Evolutionary conservation across 371 early-diverging fungal genomes (phyloP).

Genomic region (Rhizopus stolonifer): DNA sequence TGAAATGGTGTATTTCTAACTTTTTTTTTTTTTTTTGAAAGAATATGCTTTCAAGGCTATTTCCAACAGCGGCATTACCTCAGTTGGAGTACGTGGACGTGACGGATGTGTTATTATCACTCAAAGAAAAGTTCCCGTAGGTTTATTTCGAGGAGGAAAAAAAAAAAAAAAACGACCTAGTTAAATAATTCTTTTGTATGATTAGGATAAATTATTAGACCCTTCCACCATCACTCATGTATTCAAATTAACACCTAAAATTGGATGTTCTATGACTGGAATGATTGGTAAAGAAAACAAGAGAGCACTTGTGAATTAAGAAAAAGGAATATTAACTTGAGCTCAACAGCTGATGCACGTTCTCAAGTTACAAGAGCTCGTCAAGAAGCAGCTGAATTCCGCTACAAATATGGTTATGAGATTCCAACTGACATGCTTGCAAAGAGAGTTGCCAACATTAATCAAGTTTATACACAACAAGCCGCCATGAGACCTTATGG

Average conservation of each 20-base stretch:
- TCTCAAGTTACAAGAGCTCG: slow-evolving; percentile 92
- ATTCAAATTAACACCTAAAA: slow-evolving; percentile 88
- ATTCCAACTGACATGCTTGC: slow-evolving; percentile 96
- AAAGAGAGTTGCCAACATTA: slow-evolving; percentile 95
- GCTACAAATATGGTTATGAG: slow-evolving; percentile 97
- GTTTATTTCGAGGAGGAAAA: slow-evolving; percentile 19
- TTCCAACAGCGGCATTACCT: slow-evolving; percentile 91
- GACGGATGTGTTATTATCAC: slow-evolving; percentile 92
- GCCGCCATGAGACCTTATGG: slow-evolving; percentile 98
- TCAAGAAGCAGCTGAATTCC: slow-evolving; percentile 96
- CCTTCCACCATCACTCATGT: slow-evolving; percentile 92
- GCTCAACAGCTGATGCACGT: slow-evolving; percentile 82
- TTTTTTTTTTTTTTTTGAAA: slow-evolving; percentile 26
- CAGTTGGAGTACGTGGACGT: slow-evolving; percentile 93
- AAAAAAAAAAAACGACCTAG: neutral
- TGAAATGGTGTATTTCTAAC: neutral
- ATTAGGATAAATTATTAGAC: slow-evolving; percentile 93
- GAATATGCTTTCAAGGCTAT: slow-evolving; percentile 99
- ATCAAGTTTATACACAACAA: slow-evolving; percentile 98
- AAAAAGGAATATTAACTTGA: neutral
- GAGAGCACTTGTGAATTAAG: neutral
- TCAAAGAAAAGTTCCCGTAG: slow-evolving; percentile 96
- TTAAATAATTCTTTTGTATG: neutral
- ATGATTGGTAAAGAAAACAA: slow-evolving; percentile 62
- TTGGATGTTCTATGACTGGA: slow-evolving; percentile 98